Conservation (phyloP, 352 stramenopile genomes). For the Phytophthora megakarya region DNA sequence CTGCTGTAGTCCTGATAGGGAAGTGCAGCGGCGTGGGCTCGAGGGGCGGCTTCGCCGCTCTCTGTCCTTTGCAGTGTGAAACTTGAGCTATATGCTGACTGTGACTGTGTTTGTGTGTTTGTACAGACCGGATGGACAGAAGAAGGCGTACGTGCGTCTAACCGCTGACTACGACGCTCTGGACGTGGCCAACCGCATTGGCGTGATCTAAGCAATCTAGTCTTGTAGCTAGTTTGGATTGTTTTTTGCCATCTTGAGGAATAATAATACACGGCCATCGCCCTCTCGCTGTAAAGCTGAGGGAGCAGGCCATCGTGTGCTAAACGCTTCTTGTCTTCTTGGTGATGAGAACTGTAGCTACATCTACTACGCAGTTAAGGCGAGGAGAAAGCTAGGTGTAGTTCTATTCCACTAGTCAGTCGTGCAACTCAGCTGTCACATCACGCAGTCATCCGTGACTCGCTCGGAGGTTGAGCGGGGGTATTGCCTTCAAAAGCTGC, state of each 20-base stretch:
- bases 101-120: slow-evolving; percentile 36
- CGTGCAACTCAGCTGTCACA: slow-evolving; percentile 22
- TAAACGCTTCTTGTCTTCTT: too few species aligned
- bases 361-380: slow-evolving; percentile 29
- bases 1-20: slow-evolving; percentile 54
- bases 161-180: slow-evolving; percentile 99
- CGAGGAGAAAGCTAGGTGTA: slow-evolving; percentile 19
- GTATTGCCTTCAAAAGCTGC: slow-evolving; percentile 19
- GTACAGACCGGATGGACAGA: slow-evolving; percentile 96
- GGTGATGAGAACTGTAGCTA: slow-evolving; percentile 19
- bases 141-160: slow-evolving; percentile 99
- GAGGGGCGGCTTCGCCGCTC: slow-evolving; percentile 29
- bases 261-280: slow-evolving; percentile 37
- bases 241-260: slow-evolving; percentile 68
- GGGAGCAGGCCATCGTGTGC: slow-evolving; percentile 34
- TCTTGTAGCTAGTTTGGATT: slow-evolving; percentile 38
- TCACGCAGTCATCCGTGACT: slow-evolving; percentile 17
- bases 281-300: slow-evolving; percentile 37
- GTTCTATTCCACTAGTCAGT: slow-evolving; percentile 42
- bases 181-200: slow-evolving; percentile 99
- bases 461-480: slow-evolving; percentile 18
- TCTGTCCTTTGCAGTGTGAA: slow-evolving; percentile 12
- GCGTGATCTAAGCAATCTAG: slow-evolving; percentile 97
- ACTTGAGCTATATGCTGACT: slow-evolving; percentile 15
- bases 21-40: slow-evolving; percentile 34